A percentile compares a stretch with the other conserved stretches of the same genome.
Evolutionary conservation across 305 asterid species (phyloP).

Genomic region (Fraxinus dipetala): DNA sequence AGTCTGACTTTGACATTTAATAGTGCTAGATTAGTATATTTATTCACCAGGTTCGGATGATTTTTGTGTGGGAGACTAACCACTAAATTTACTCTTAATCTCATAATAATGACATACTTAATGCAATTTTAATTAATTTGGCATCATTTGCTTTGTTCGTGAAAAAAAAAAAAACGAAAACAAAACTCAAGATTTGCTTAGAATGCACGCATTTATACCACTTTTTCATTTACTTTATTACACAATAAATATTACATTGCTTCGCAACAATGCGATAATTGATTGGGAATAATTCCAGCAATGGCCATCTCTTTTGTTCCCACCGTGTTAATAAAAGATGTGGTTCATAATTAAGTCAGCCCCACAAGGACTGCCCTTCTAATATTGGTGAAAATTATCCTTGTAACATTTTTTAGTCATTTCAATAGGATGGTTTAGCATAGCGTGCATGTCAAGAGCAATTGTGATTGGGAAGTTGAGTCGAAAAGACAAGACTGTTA

Average conservation of each 20-base stretch:
- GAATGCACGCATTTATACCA: constrained; percentile 11
- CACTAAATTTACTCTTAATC: not conserved
- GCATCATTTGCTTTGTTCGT: not conserved
- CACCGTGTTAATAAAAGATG: not conserved
- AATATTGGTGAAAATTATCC: not conserved
- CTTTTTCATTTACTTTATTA: not conserved
- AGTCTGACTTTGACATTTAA: not conserved
- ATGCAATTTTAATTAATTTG: not conserved
- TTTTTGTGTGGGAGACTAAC: not conserved
- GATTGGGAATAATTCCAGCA: not conserved
- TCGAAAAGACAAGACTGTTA: too few species aligned
- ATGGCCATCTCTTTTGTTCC: not conserved
- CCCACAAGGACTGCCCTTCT: not conserved
- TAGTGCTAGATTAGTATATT: too few species aligned
- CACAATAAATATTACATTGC: not conserved
- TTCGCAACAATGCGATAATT: not conserved
- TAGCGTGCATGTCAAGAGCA: too few species aligned
- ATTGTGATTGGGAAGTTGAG: too few species aligned
- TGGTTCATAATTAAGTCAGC: not conserved
- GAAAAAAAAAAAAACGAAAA: not conserved
- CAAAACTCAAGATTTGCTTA: constrained; percentile 24
- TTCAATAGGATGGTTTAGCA: too few species aligned
- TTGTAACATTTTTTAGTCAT: too few species aligned
- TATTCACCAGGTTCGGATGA: too few species aligned
- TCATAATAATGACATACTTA: not conserved